A percentile compares a stretch with the other conserved stretches of the same genome.
phyloP scores from a whole-genome alignment of 2,329 filamentous ascomycete genomes.

The Aureobasidium sp. region DNA sequence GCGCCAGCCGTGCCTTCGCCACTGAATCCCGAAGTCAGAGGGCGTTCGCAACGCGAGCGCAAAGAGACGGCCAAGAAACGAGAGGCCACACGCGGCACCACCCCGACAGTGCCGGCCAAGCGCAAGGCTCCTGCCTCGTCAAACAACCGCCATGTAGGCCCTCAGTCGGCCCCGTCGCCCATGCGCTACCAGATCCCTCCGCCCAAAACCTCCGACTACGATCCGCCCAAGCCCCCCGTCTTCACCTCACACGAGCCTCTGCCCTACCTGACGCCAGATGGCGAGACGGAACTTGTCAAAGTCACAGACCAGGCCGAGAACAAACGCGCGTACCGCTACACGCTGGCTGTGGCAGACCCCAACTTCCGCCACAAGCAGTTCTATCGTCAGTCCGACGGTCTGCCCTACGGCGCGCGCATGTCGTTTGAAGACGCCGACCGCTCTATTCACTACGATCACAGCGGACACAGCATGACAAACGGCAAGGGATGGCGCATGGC shows the following conservation, averaged over 20 bases:
- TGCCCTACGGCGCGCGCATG: conserved; percentile 75
- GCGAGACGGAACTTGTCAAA: conserved; percentile 39
- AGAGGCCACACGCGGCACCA: conserved; percentile 38
- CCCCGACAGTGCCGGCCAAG: conserved; percentile 32
- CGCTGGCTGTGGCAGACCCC: conserved; percentile 83
- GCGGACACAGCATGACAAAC: conserved; percentile 72
- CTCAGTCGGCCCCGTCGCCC: conserved; percentile 35
- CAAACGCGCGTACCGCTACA: conserved; percentile 74
- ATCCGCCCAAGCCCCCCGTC: conserved; percentile 41
- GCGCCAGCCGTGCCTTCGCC: conserved; percentile 65
- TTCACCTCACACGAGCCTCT: conserved; percentile 42
- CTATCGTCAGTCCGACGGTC: conserved; percentile 81
- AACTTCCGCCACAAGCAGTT: conserved; percentile 78
- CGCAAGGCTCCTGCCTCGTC: conserved; percentile 28
- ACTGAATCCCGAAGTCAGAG: conserved; percentile 57
- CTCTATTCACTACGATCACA: conserved; percentile 68
- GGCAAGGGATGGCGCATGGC: conserved; percentile 90
- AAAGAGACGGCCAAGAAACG: conserved; percentile 47
- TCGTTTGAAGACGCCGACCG: conserved; percentile 88
- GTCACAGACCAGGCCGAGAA: conserved; percentile 52
- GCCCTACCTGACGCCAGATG: conserved; percentile 38
- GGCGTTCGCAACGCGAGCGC: conserved; percentile 47
- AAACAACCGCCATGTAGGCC: neutral
- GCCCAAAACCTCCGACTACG: conserved; percentile 42
- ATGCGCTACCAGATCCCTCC: conserved; percentile 46